Base-by-base conservation (phyloP, 441 rosid genomes). In the Croton laevigatus region DNA sequence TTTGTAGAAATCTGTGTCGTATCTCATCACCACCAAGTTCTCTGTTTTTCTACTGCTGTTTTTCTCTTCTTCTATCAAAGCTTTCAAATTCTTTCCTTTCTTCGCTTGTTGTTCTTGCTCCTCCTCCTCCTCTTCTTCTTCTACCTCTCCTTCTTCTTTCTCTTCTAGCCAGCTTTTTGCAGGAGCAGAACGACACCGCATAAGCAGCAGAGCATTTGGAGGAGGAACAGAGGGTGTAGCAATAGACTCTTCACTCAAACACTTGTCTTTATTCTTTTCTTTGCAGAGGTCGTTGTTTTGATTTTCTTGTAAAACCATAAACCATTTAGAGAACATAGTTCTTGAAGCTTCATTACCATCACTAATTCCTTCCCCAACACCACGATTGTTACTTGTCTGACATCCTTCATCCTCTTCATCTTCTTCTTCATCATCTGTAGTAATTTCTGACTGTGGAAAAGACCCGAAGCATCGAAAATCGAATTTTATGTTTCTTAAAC, bases 131-230 rank as follows among this genome's bases (percentile, higher is more conserved):
- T 73, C 80, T 45, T 61, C 73, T 58, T 22, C 5, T 75, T 23
- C 34, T 52, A 0, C 16, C 5, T 19, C 69, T 10, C 63, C 73
- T 63, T 37, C 63, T 19, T 44, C 54, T 64, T 79, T 75, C 62
- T 78, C 66, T 61, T 86, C 84, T 42, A 81, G 59, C 90, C 88
- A 73, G 76, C 81, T 83, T 76, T 86, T 91, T 23, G 83, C 97
- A 13, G 98, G 97, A 52, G 97, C 97, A 66, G 97, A 94, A 79
- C 90, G 83, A 14, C 98, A 87, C 51, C 96, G 90, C 96, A 90
- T 92, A n/a, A 90, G 82, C 52, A 86, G 70, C 52, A 92, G 80
- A 22, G 98, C 94, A 72, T 92, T 92, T 22, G 93, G 84, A 32
- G 98, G 98, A 19, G 97, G 96, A 71, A 81, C 83, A 65, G 82